These are phyloP conservation scores for Bifiguratus adelaidae DNA, from an alignment of 192 early-diverging fungal species.

Conservation along the genomic window DNA sequence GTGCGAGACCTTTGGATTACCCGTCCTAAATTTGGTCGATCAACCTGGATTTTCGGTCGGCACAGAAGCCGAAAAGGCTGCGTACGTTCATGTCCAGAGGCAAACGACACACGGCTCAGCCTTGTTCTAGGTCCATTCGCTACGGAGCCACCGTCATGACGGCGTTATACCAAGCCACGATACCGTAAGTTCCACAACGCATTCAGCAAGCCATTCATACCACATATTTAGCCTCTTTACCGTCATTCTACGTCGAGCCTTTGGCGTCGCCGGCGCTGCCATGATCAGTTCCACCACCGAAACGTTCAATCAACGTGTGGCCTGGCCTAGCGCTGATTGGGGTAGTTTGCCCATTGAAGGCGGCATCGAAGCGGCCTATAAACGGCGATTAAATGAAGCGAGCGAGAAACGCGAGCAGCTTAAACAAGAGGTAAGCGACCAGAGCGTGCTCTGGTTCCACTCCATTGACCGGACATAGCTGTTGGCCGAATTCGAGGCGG, in stretches of 20 bases:
- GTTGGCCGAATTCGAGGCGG: conserved; percentile 18
- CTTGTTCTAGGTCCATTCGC: conserved; percentile 14
- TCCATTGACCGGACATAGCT: background rate
- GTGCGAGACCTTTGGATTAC: conserved; percentile 19
- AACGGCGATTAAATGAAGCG: conserved; percentile 16
- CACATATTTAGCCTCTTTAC: no score
- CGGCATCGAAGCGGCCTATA: conserved; percentile 19
- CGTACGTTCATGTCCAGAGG: conserved; percentile 6
- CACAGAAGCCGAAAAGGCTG: conserved; percentile 20
- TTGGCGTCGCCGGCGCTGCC: conserved; percentile 25
- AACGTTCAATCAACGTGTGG: conserved; percentile 16
- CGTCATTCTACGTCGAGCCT: conserved; percentile 19
- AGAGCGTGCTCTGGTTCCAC: background rate
- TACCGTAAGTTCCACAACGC: no score
- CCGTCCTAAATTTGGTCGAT: conserved; percentile 22
- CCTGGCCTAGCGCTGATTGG: conserved; percentile 25
- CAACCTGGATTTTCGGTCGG: conserved; percentile 23
- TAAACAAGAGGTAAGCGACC: conserved; percentile 3
- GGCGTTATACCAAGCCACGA: conserved; percentile 20
- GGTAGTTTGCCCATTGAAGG: conserved; percentile 23
- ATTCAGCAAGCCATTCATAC: no score
- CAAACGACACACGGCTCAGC: background rate
- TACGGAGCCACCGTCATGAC: conserved; percentile 18
- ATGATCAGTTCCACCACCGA: background rate
- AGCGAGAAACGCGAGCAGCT: conserved; percentile 15